Conservation (phyloP, 2,329 filamentous ascomycete species). For the Neophaeococcomyces mojaviensis region DNA sequence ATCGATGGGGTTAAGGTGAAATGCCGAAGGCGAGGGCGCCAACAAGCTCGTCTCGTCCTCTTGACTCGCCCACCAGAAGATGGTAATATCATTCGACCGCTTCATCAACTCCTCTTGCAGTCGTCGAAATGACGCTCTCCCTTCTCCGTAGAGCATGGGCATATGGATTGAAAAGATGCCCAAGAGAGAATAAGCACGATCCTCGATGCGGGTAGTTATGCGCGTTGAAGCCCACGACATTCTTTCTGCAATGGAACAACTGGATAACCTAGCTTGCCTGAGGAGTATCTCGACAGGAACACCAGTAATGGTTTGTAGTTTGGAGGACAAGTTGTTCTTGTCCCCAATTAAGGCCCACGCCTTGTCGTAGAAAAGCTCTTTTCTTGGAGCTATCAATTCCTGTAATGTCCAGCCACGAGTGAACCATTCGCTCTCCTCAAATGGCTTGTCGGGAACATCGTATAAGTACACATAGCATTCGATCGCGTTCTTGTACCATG, state of each 20-base stretch:
- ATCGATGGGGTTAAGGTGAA: no score
- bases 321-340: no score
- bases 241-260: conserved; percentile 18
- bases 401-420: conserved; percentile 12
- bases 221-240: conserved; percentile 22
- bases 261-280: background rate
- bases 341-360: conserved; percentile 6
- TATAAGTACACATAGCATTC: conserved; percentile 10
- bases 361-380: conserved; percentile 2
- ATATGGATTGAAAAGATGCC: conserved; percentile 26
- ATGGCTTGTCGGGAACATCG: conserved; percentile 7
- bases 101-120: conserved; percentile 15
- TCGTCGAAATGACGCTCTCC: conserved; percentile 8
- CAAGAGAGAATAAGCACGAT: conserved; percentile 25
- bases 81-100: conserved; percentile 7
- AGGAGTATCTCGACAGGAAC: background rate
- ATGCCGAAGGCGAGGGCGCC: no score
- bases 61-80: conserved; percentile 6
- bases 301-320: background rate
- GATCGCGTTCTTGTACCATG: conserved; percentile 21
- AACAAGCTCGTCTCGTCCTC: no score
- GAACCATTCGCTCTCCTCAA: conserved; percentile 11
- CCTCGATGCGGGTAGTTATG: conserved; percentile 24
- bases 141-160: conserved; percentile 28
- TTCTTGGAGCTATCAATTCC: conserved; percentile 13